These are phyloP conservation scores for Verticillium alfalfae DNA, from an alignment of 2,329 filamentous ascomycete genomes.

Conservation along the genomic window DNA sequence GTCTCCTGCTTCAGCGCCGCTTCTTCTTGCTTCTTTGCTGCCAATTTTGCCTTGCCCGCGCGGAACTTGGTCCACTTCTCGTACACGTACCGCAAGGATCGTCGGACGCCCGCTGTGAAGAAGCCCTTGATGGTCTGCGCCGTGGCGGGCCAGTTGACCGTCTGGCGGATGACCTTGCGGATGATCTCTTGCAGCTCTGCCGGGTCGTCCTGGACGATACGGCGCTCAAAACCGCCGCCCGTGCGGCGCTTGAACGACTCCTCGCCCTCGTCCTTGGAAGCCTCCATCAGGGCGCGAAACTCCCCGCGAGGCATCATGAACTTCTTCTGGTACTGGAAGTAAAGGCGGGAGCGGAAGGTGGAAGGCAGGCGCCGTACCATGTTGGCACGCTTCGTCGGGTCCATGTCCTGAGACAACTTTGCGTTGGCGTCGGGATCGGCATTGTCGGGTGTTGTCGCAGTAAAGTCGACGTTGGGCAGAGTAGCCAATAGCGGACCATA, in stretches of 20 bases:
- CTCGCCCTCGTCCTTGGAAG: slow-evolving; percentile 62
- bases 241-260: slow-evolving; percentile 65
- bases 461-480: slow-evolving; percentile 81
- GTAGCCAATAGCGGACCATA: slow-evolving; percentile 87
- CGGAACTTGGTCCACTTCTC: slow-evolving; percentile 73
- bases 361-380: slow-evolving; percentile 92
- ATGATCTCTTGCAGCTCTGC: slow-evolving; percentile 66
- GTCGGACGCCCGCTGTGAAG: slow-evolving; percentile 68
- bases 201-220: slow-evolving; percentile 68
- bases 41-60: slow-evolving; percentile 30
- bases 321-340: slow-evolving; percentile 92
- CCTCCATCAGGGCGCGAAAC: slow-evolving; percentile 79
- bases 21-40: slow-evolving; percentile 7
- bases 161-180: slow-evolving; percentile 73
- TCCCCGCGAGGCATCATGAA: slow-evolving; percentile 79
- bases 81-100: slow-evolving; percentile 68
- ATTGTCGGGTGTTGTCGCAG: slow-evolving; percentile 48
- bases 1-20: not conserved
- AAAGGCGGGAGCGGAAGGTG: slow-evolving; percentile 80
- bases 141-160: slow-evolving; percentile 87
- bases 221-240: slow-evolving; percentile 78
- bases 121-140: slow-evolving; percentile 81
- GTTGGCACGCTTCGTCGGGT: slow-evolving; percentile 82
- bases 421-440: slow-evolving; percentile 39
- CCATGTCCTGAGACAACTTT: slow-evolving; percentile 84